These are phyloP conservation scores for Picochlorum sp. DNA, from an alignment of 139 green algal species.

Conservation along the genomic window DNA sequence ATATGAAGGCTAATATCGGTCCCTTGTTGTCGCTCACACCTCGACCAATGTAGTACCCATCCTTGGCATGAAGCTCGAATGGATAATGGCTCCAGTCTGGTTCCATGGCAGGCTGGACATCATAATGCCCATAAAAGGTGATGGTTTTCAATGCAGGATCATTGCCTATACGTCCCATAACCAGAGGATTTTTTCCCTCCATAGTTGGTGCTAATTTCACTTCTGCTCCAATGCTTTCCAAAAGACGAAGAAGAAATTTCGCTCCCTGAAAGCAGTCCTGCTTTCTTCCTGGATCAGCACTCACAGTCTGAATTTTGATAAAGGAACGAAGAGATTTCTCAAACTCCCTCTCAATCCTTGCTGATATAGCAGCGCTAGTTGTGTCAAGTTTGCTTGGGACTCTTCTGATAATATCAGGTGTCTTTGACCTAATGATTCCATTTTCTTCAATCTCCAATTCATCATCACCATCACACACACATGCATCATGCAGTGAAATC, in stretches of 20 bases:
- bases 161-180: constrained; percentile 71
- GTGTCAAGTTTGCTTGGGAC: neutral
- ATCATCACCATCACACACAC: neutral
- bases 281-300: constrained; percentile 33
- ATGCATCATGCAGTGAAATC: neutral
- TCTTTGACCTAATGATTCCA: neutral
- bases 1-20: constrained; percentile 79
- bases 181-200: constrained; percentile 77
- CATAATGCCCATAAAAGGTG: constrained; percentile 82
- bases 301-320: constrained; percentile 69
- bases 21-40: constrained; percentile 91
- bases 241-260: constrained; percentile 76
- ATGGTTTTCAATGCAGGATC: constrained; percentile 66
- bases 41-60: constrained; percentile 73
- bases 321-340: constrained; percentile 73
- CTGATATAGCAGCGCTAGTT: neutral
- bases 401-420: neutral
- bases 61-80: constrained; percentile 61
- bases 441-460: neutral
- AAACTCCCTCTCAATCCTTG: constrained; percentile 50
- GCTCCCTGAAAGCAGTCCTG: constrained; percentile 83
- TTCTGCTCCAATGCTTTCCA: constrained; percentile 74
- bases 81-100: constrained; percentile 76
- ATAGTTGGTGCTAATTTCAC: constrained; percentile 56
- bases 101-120: constrained; percentile 76